These are phyloP conservation scores for Nigrospora oryzae DNA, from an alignment of 2,329 filamentous ascomycete genomes.

Conservation along the genomic window DNA sequence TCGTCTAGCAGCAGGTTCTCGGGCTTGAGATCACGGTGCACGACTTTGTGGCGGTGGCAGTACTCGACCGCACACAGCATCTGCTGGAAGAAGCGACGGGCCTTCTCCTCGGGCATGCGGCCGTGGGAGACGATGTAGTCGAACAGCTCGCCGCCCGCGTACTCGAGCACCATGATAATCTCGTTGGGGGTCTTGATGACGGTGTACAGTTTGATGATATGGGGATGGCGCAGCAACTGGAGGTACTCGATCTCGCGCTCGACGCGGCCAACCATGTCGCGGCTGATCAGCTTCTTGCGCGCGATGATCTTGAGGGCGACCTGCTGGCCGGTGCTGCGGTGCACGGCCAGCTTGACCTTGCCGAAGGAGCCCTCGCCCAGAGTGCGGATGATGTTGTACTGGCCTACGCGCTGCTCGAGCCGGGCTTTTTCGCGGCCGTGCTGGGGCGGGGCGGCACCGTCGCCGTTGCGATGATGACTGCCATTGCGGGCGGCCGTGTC, in stretches of 20 bases:
- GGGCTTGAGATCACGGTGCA: constrained; percentile 93
- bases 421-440: constrained; percentile 38
- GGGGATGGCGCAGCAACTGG: constrained; percentile 87
- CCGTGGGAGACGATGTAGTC: constrained; percentile 96
- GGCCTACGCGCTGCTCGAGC: constrained; percentile 77
- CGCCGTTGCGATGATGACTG: constrained; percentile 11
- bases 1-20: constrained; percentile 95
- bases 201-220: constrained; percentile 99
- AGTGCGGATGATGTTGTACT: constrained; percentile 84
- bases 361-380: constrained; percentile 96
- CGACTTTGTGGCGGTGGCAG: constrained; percentile 97
- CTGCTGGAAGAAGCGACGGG: constrained; percentile 97
- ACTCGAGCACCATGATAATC: constrained; percentile 99
- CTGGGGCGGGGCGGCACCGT: constrained; percentile 10
- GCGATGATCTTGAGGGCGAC: constrained; percentile 98
- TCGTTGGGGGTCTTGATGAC: constrained; percentile 92
- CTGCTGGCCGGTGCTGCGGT: constrained; percentile 86
- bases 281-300: constrained; percentile 87
- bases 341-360: constrained; percentile 94
- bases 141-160: constrained; percentile 92
- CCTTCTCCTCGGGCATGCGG: constrained; percentile 81
- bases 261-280: constrained; percentile 96
- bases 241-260: constrained; percentile 98
- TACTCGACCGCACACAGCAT: constrained; percentile 99
- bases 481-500: constrained; percentile 21